Base-by-base conservation (phyloP, 306 rosid species). In the Cucumis cinereus region DNA sequence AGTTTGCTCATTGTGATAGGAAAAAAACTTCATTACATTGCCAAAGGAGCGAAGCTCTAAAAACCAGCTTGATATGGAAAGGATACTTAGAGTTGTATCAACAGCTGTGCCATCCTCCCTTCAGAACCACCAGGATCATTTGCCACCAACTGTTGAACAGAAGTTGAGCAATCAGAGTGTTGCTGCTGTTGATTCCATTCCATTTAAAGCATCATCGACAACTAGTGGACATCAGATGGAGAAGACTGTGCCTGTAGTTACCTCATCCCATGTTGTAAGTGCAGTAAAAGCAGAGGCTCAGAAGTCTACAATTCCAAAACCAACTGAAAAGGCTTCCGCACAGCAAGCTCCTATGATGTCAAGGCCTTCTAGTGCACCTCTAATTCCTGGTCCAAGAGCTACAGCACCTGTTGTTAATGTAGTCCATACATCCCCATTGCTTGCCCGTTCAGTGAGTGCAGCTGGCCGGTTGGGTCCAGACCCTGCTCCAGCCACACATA, bases 381-480 rank as follows among this genome's bases (percentile, higher is more conserved):
- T 90, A 69, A 88, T 82, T 85, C 96, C 93, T 80, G 93, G 85
- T 60, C 88, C 87, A 79, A 87, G 93, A 83, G 91, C 91, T 77
- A 60, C 93, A 76, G 90, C 89, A 54, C 88, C 97, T 45, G 88
- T 86, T 81, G 92, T 88, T 77, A 80, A 90, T 6, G 68, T 85
- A 88, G 96, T 85, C 78, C 99, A 92, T 81, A 86, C 93, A 8
- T 79, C 90, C 74, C 93, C 91, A 6, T 87, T 76, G 43, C 93
- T 90, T 74, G 88, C 86, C 64, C 97, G 97, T 73, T 92, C 98
- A 24, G 82, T 79, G 79, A 95, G 99, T 77, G 97, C 99, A 36
- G 83, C 88, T 79, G 92, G 98, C 67, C 90, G 91, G 79, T 87
- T 95, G 88, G 97, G 98, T 64, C 97, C 97, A 50, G 98, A 92